Conservation (phyloP, 2,329 filamentous ascomycete genomes). For the Fusarium ambrosium region DNA sequence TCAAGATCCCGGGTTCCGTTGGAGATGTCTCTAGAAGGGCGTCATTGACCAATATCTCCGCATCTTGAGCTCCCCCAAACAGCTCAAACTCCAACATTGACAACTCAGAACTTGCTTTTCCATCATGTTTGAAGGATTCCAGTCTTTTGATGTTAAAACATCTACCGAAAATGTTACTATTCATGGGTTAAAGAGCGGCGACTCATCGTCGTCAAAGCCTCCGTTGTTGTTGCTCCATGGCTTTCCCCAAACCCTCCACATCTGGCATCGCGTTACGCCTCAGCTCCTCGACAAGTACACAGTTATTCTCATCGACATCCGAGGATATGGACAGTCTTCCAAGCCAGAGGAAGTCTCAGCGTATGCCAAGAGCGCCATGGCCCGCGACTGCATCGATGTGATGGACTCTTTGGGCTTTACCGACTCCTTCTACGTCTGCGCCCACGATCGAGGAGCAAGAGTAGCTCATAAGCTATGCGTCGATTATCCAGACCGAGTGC, state of each 20-base stretch:
- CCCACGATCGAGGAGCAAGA: conserved; percentile 69
- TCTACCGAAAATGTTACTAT: conserved; percentile 56
- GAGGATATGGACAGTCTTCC: conserved; percentile 65
- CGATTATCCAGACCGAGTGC: conserved; percentile 57
- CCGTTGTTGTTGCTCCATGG: conserved; percentile 65
- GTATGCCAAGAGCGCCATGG: conserved; percentile 65
- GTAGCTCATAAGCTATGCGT: conserved; percentile 68
- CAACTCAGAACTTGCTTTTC: neutral
- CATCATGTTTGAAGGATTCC: conserved; percentile 57
- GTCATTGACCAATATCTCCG: neutral
- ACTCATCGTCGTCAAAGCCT: conserved; percentile 49
- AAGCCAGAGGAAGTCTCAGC: conserved; percentile 54
- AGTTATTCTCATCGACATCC: conserved; percentile 62
- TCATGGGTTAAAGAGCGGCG: conserved; percentile 56
- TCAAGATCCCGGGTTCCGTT: neutral
- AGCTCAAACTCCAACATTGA: neutral
- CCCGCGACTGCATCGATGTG: conserved; percentile 59
- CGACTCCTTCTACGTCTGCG: conserved; percentile 65
- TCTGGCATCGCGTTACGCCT: conserved; percentile 63
- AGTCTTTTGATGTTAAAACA: conserved; percentile 55
- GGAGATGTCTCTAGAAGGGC: neutral
- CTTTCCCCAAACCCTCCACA: conserved; percentile 65
- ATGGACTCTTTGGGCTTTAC: conserved; percentile 59
- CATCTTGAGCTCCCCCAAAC: neutral
- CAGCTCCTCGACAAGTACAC: conserved; percentile 56